These are phyloP conservation scores for Alternaria conjuncta DNA, from an alignment of 2,329 filamentous ascomycete genomes.

Conservation along the genomic window DNA sequence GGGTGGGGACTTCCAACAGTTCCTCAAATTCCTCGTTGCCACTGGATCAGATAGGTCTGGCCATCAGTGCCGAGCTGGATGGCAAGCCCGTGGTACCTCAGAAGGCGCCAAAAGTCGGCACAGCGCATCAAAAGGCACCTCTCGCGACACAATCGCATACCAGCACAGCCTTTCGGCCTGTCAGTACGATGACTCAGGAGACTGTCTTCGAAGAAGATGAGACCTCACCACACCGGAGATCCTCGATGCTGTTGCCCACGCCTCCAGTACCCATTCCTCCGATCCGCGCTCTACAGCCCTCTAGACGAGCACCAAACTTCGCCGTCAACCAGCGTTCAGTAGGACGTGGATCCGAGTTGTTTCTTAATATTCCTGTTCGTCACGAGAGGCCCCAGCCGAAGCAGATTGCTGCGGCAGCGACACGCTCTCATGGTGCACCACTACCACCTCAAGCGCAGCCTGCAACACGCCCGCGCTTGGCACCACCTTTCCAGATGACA, in stretches of 20 bases:
- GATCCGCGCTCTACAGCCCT: conserved; percentile 42
- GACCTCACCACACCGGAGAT: conserved; percentile 26
- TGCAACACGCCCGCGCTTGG: conserved; percentile 13
- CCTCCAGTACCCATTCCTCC: conserved; percentile 43
- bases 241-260: conserved; percentile 38
- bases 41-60: conserved; percentile 46
- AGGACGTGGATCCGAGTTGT: conserved; percentile 34
- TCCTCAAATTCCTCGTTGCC: conserved; percentile 31
- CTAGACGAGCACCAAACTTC: conserved; percentile 25
- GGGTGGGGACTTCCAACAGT: conserved; percentile 27
- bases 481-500: conserved; percentile 20
- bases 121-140: conserved; percentile 10
- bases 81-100: conserved; percentile 25
- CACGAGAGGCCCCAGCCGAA: conserved; percentile 35
- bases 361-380: conserved; percentile 40
- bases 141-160: conserved; percentile 5
- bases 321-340: conserved; percentile 12
- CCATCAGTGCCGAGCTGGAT: conserved; percentile 46
- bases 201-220: conserved; percentile 51
- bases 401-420: conserved; percentile 11
- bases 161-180: conserved; percentile 24
- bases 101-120: conserved; percentile 6
- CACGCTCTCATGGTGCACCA: conserved; percentile 15
- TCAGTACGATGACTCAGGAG: conserved; percentile 42
- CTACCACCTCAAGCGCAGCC: conserved; percentile 7